These are phyloP conservation scores for Blyttiomyces sp. DNA, from an alignment of 371 early-diverging fungal species.

Conservation along the genomic window DNA sequence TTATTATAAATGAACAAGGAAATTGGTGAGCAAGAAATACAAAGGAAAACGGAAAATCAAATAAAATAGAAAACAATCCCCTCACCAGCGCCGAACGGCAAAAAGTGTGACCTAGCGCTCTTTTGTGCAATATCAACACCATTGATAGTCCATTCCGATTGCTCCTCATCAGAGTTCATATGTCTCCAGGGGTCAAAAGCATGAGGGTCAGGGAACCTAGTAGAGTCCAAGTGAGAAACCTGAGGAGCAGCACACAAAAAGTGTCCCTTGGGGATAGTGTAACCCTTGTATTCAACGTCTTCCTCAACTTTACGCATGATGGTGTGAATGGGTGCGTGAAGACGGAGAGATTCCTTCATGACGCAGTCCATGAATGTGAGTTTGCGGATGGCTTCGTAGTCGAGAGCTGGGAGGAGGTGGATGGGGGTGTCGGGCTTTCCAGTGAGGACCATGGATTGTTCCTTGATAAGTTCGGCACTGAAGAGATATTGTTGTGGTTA, in stretches of 20 bases:
- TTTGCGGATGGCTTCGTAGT: conserved; percentile 76
- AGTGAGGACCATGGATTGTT: conserved; percentile 48
- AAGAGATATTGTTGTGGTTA: neutral
- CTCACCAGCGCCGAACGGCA: conserved; percentile 93
- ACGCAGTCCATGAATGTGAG: conserved; percentile 74
- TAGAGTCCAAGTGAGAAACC: conserved; percentile 76
- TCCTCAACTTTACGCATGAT: conserved; percentile 88
- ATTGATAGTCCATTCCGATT: conserved; percentile 67
- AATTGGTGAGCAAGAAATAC: neutral
- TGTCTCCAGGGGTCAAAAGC: conserved; percentile 82
- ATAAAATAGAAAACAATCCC: neutral
- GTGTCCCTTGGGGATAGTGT: conserved; percentile 86
- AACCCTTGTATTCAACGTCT: conserved; percentile 59
- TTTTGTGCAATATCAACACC: conserved; percentile 87
- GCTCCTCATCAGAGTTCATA: conserved; percentile 54
- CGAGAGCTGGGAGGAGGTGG: conserved; percentile 45
- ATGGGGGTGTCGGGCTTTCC: conserved; percentile 50
- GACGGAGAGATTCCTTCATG: conserved; percentile 87
- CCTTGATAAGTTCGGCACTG: conserved; percentile 34
- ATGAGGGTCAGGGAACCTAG: conserved; percentile 72
- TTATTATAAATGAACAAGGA: too few relatives aligned
- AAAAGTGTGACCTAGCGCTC: conserved; percentile 78
- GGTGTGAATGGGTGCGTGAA: conserved; percentile 90
- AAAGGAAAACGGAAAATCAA: neutral
- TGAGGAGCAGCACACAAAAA: conserved; percentile 82